Conservation (phyloP, 441 rosid genomes). For the Jatropha podagrica region DNA sequence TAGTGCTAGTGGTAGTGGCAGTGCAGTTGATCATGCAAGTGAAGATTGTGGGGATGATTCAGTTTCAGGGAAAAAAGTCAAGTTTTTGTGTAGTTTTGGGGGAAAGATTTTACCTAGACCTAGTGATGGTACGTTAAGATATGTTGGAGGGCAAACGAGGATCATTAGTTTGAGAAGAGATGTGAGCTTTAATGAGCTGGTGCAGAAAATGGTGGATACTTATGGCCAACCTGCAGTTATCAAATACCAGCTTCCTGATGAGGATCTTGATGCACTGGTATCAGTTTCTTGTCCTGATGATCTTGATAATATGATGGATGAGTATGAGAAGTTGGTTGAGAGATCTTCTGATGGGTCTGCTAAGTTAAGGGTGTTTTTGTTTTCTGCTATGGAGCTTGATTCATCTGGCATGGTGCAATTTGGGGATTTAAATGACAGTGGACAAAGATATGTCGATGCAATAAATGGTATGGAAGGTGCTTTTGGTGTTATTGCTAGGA, state of each 20-base stretch:
- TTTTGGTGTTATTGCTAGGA: conserved; percentile 40
- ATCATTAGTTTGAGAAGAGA: conserved; percentile 57
- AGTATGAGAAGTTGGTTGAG: conserved; percentile 60
- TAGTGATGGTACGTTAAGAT: conserved; percentile 70
- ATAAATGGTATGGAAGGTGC: conserved; percentile 54
- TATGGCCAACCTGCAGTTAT: conserved; percentile 59
- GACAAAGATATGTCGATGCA: conserved; percentile 66
- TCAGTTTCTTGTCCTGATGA: conserved; percentile 76
- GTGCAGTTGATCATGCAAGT: conserved; percentile 40
- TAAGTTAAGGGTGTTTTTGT: conserved; percentile 64
- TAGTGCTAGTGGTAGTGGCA: conserved; percentile 25
- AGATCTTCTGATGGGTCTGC: conserved; percentile 62
- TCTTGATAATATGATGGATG: conserved; percentile 83
- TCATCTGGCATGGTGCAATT: conserved; percentile 44
- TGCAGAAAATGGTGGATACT: conserved; percentile 52
- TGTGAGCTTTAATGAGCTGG: conserved; percentile 49
- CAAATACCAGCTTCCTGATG: conserved; percentile 81
- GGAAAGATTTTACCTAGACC: conserved; percentile 83
- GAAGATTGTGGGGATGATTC: conserved; percentile 64
- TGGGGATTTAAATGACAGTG: conserved; percentile 53
- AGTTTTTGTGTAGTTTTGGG: conserved; percentile 73
- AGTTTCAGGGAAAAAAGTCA: conserved; percentile 53
- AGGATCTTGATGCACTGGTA: conserved; percentile 82
- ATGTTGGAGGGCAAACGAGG: conserved; percentile 80
- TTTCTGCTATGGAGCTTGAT: conserved; percentile 53